Base-by-base conservation (phyloP, 371 early-diverging fungal species). In the Mucor circinelloides region DNA sequence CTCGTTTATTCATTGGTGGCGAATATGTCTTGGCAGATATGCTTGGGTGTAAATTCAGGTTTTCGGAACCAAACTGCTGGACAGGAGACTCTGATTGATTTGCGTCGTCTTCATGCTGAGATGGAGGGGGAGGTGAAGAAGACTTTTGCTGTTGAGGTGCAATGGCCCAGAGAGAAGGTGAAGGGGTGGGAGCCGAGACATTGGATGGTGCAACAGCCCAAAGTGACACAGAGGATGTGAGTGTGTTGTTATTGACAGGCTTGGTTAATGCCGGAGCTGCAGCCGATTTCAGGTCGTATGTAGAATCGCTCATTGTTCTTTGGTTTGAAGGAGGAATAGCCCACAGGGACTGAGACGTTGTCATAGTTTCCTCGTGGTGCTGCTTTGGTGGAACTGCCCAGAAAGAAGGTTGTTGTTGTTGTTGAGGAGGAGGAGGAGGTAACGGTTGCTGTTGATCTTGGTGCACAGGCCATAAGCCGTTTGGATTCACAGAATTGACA, bases 191-290 rank as follows among this genome's bases (percentile, higher is more conserved):
- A 23, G 65, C 28, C 6, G 67, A 57, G 19, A 15, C 57, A 31
- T 54, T 57, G 10, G 67, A 55, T 55, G 71, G 73, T 44, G 78
- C 44, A 60, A 75, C 75, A n/a, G 72, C 75, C 72, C 75, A 69
- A n/a, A 74, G 66, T 25, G 66, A 68, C 7, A 66, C 64, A 28
- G 72, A 42, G 21, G 70, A 64, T 42, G 68, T 55, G 4, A 63
- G 23, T 13, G 44, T 55, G 25, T 40, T 58, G 50, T 46, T 58
- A 15, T 25, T 44, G 23, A 34, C 64, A 44, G 57, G 40, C 19
- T 40, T 64, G 31, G 30, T 54, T 6, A 54, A 8, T 30, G 25
- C 46, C 19, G 38, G 42, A 30, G 27, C 31, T n/a, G 52, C 52
- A 27, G 52, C 52, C 52, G 27, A 25, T n/a, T 56, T 56, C n/a